Conservation (phyloP, 805 yeast genomes). For the Yamadazyma tumulicola region DNA sequence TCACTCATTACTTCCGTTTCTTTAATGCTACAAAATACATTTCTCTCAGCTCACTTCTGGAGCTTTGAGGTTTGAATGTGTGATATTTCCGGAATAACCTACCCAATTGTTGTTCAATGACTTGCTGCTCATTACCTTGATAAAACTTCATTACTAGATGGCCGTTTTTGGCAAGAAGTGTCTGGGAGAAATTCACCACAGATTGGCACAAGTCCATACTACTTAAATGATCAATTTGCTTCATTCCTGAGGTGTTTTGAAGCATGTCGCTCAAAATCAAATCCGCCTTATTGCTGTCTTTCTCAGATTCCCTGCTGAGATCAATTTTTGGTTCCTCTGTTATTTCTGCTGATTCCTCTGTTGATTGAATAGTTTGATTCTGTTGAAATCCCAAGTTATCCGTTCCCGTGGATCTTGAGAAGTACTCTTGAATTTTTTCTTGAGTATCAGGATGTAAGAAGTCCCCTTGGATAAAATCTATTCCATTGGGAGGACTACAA, state of each 20-base stretch:
- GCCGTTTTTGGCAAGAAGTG: slow-evolving; percentile 69
- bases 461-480: slow-evolving; percentile 38
- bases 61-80: slow-evolving; percentile 77
- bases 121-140: slow-evolving; percentile 74
- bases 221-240: slow-evolving; percentile 73
- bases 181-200: slow-evolving; percentile 72
- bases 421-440: slow-evolving; percentile 50
- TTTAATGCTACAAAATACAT: slow-evolving; percentile 71
- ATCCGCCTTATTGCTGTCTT: slow-evolving; percentile 15
- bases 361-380: background rate
- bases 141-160: slow-evolving; percentile 77
- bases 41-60: slow-evolving; percentile 77
- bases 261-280: slow-evolving; percentile 77
- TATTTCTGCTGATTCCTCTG: background rate
- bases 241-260: slow-evolving; percentile 85
- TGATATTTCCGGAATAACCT: slow-evolving; percentile 59
- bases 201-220: slow-evolving; percentile 94
- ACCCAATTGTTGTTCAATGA: slow-evolving; percentile 57
- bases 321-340: slow-evolving; percentile 3
- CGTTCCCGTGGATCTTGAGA: slow-evolving; percentile 12
- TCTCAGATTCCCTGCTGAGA: background rate
- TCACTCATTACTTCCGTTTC: no score
- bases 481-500: slow-evolving; percentile 35
- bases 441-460: slow-evolving; percentile 50
- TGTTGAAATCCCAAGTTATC: slow-evolving; percentile 2